Conservation (phyloP, 1,284 basidiomycete genomes). For the Ustilago lituana region DNA sequence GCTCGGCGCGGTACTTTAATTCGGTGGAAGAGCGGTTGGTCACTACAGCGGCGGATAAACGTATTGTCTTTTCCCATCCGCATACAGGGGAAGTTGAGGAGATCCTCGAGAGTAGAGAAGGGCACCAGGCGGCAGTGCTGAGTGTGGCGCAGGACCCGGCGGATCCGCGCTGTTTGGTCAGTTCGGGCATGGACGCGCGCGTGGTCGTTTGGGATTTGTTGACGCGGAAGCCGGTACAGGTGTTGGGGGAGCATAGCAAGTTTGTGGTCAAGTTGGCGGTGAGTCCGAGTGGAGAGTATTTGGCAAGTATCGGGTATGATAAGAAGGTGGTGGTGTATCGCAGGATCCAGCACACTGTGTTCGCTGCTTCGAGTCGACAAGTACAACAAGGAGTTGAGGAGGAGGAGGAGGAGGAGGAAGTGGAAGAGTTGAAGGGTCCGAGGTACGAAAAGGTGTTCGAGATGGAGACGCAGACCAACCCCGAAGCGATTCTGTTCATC, state of each 20-base stretch:
- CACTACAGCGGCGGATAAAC: conserved; percentile 56
- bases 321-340: conserved; percentile 55
- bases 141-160: conserved; percentile 50
- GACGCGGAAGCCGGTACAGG: conserved; percentile 40
- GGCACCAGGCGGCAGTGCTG: conserved; percentile 59
- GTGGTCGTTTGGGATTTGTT: conserved; percentile 60
- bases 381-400: too few species aligned
- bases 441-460: conserved; percentile 46
- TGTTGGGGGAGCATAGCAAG: conserved; percentile 50
- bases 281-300: conserved; percentile 47
- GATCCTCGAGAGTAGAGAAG: conserved; percentile 41
- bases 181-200: conserved; percentile 59
- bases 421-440: conserved; percentile 24
- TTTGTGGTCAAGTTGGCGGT: conserved; percentile 59
- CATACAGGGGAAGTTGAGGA: conserved; percentile 53
- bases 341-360: conserved; percentile 9
- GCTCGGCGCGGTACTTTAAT: conserved; percentile 14
- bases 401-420: conserved; percentile 19
- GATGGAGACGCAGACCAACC: conserved; percentile 53
- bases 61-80: conserved; percentile 52
- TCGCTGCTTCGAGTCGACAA: conserved; percentile 5
- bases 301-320: conserved; percentile 62
- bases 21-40: conserved; percentile 24
- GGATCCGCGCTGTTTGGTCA: conserved; percentile 48
- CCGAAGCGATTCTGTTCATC: conserved; percentile 60